Percentiles rank a stretch among this genome's conserved stretches.
Conservation (phyloP, 768 basidiomycete species). For the Leucogyrophana mollusca region DNA sequence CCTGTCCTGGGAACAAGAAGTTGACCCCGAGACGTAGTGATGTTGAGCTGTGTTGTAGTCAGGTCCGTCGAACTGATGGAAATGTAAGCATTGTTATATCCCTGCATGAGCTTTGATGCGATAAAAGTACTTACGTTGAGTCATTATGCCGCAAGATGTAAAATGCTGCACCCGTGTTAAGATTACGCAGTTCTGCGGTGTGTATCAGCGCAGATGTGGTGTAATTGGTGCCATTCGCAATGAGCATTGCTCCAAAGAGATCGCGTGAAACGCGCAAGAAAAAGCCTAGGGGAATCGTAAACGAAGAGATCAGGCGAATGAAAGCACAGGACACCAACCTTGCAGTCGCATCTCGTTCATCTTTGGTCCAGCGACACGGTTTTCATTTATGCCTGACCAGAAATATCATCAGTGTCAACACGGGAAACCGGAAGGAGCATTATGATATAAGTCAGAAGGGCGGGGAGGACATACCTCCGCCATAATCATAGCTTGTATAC, state of each 20-base stretch:
- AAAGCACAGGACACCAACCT: constrained; percentile 28
- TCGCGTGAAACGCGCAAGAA: constrained; percentile 54
- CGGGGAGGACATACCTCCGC: constrained; percentile 36
- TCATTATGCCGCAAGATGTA: constrained; percentile 48
- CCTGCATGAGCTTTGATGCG: background rate
- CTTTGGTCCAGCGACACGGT: constrained; percentile 44
- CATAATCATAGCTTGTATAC: constrained; percentile 58
- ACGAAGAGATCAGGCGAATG: background rate
- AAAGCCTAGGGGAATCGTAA: constrained; percentile 30
- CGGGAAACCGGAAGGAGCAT: background rate
- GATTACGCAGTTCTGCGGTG: constrained; percentile 47
- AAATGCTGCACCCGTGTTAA: constrained; percentile 42
- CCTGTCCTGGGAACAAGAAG: constrained; percentile 39
- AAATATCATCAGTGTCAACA: background rate
- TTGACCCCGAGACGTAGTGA: constrained; percentile 41
- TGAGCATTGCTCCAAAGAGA: constrained; percentile 40
- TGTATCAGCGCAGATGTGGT: constrained; percentile 43
- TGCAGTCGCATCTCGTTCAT: constrained; percentile 56
- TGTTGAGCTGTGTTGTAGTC: constrained; percentile 40
- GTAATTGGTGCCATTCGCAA: constrained; percentile 50
- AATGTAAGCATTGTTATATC: background rate
- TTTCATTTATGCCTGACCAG: constrained; percentile 47
- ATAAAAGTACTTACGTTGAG: constrained; percentile 32
- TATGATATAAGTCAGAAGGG: no score
- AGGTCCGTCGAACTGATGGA: constrained; percentile 39